These are phyloP conservation scores for Leptographium flavum DNA, from an alignment of 2,329 filamentous ascomycete species.

Conservation along the genomic window DNA sequence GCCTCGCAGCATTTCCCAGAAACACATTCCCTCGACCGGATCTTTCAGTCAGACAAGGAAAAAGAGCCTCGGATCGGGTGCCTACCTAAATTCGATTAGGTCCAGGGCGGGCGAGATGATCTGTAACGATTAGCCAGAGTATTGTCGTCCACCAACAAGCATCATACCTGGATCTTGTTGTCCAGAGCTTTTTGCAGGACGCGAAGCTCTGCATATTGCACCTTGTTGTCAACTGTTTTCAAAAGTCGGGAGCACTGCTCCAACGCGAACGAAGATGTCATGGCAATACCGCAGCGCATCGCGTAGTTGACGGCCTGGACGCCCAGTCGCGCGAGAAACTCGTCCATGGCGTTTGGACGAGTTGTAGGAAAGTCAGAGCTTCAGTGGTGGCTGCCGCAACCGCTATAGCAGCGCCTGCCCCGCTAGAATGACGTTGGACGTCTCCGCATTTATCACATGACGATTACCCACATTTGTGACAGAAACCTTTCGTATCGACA, in stretches of 20 bases:
- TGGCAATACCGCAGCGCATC: slow-evolving; percentile 70
- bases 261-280: slow-evolving; percentile 77
- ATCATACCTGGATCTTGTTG: slow-evolving; percentile 58
- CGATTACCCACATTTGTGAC: background rate
- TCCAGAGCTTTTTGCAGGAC: slow-evolving; percentile 60
- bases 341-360: slow-evolving; percentile 50
- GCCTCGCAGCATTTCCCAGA: slow-evolving; percentile 68
- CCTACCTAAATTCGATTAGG: slow-evolving; percentile 74
- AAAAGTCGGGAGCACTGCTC: slow-evolving; percentile 66
- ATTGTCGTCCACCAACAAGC: background rate
- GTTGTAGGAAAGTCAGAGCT: background rate
- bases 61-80: background rate
- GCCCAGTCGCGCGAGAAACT: slow-evolving; percentile 37
- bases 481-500: background rate
- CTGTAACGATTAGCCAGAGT: slow-evolving; percentile 21
- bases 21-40: slow-evolving; percentile 39
- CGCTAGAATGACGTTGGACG: background rate
- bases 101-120: slow-evolving; percentile 85
- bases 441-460: background rate
- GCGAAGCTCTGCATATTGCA: slow-evolving; percentile 53
- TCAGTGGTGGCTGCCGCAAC: no score
- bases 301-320: slow-evolving; percentile 82
- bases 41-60: slow-evolving; percentile 13
- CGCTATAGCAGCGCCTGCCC: no score
- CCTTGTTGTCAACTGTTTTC: slow-evolving; percentile 59